Evolutionary conservation across 2,329 filamentous ascomycete species (phyloP).

Genomic region (Monosporascus sp.): DNA sequence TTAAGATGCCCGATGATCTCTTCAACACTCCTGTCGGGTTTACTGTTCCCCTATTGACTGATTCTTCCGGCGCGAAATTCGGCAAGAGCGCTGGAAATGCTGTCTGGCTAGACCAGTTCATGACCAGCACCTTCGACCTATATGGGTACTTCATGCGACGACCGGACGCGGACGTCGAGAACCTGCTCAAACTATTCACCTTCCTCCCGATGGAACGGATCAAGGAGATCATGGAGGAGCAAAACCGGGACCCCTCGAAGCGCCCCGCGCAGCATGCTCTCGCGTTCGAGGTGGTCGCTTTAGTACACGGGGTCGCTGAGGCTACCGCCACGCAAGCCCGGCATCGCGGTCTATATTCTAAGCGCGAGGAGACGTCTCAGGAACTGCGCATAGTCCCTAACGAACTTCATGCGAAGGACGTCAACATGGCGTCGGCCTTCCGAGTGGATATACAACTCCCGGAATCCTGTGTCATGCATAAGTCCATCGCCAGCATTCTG

Average conservation of each 20-base stretch:
- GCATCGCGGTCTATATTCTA: slow-evolving; percentile 47
- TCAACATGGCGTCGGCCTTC: slow-evolving; percentile 41
- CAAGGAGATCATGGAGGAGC: slow-evolving; percentile 59
- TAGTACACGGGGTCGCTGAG: slow-evolving; percentile 67
- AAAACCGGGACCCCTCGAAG: slow-evolving; percentile 62
- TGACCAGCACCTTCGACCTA: slow-evolving; percentile 79
- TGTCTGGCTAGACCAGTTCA: slow-evolving; percentile 79
- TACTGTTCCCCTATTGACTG: slow-evolving; percentile 85
- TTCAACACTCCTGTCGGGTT: slow-evolving; percentile 69
- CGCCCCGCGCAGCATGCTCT: slow-evolving; percentile 78
- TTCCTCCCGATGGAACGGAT: slow-evolving; percentile 76
- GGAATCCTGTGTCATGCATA: slow-evolving; percentile 45
- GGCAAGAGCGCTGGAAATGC: slow-evolving; percentile 94
- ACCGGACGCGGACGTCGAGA: slow-evolving; percentile 75
- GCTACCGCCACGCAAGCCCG: slow-evolving; percentile 58
- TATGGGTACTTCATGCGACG: slow-evolving; percentile 87
- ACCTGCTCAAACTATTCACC: slow-evolving; percentile 82
- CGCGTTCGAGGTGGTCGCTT: slow-evolving; percentile 73
- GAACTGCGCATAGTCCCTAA: slow-evolving; percentile 11
- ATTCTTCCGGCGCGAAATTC: slow-evolving; percentile 81
- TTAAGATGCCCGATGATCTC: slow-evolving; percentile 35
- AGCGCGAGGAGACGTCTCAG: slow-evolving; percentile 7
- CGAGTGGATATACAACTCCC: slow-evolving; percentile 56
- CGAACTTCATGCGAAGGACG: slow-evolving; percentile 16
- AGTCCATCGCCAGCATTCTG: slow-evolving; percentile 55